Conservation (phyloP, 352 stramenopile genomes). For the Globisporangium recalcitrans region DNA sequence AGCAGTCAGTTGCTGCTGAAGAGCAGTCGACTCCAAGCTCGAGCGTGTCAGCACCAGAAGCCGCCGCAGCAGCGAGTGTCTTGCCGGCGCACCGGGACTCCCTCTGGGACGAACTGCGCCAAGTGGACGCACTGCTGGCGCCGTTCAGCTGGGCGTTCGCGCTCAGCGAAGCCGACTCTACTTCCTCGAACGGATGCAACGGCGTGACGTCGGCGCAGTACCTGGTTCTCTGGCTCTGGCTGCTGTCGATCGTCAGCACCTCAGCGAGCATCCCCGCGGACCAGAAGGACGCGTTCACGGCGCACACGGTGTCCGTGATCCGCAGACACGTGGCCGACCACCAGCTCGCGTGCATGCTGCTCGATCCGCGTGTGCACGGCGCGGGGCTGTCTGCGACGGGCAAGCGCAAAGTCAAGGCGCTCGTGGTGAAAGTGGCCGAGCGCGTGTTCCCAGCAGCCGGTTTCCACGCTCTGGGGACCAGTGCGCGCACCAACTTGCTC, state of each 20-base stretch:
- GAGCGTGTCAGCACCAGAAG: too few relatives aligned
- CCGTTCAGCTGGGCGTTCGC: constrained; percentile 43
- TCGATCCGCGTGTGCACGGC: constrained; percentile 42
- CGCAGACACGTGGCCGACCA: constrained; percentile 20
- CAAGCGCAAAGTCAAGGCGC: constrained; percentile 36
- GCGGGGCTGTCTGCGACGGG: constrained; percentile 33
- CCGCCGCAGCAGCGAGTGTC: not conserved
- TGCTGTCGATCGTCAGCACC: constrained; percentile 21
- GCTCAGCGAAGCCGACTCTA: constrained; percentile 23
- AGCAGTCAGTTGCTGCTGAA: not conserved
- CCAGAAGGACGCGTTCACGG: constrained; percentile 11
- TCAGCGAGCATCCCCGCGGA: constrained; percentile 15
- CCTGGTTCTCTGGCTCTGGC: constrained; percentile 45
- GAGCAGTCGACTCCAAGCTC: too few relatives aligned
- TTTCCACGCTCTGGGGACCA: constrained; percentile 14
- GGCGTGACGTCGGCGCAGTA: constrained; percentile 33
- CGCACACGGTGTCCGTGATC: constrained; percentile 13
- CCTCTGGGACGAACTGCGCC: constrained; percentile 32
- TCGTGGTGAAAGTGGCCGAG: constrained; percentile 35
- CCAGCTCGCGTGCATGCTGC: constrained; percentile 38
- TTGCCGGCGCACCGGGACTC: constrained; percentile 12
- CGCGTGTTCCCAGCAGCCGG: constrained; percentile 20
- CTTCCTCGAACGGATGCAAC: not conserved
- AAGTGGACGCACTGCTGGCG: constrained; percentile 30
- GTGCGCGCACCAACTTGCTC: constrained; percentile 23